A percentile compares a stretch with the other conserved stretches of the same genome.
phyloP scores from a whole-genome alignment of 148 eudicot species.

The Cornus suecica region DNA sequence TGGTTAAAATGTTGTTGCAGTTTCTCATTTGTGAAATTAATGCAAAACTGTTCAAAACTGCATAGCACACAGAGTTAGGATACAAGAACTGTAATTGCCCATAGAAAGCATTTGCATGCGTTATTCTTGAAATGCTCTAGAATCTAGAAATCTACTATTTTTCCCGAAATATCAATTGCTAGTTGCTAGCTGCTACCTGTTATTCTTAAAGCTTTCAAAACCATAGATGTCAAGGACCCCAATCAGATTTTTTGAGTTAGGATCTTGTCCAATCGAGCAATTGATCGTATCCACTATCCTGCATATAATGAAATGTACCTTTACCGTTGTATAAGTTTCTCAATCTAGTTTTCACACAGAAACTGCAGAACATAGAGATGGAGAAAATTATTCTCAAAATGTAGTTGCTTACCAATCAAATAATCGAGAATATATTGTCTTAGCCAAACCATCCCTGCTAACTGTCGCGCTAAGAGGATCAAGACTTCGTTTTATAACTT shows the following conservation, averaged over 20 bases:
- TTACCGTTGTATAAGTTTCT: slow-evolving; percentile 6
- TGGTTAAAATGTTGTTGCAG: slow-evolving; percentile 98
- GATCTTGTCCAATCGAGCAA: slow-evolving; percentile 93
- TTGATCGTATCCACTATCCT: slow-evolving; percentile 98
- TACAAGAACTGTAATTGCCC: slow-evolving; percentile 12
- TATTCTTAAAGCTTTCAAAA: slow-evolving; percentile 96
- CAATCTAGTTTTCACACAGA: neutral
- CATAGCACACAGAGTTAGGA: slow-evolving; percentile 26
- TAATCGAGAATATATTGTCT: slow-evolving; percentile 82
- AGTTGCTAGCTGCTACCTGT: slow-evolving; percentile 50
- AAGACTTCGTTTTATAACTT: slow-evolving; percentile 87
- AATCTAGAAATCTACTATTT: neutral
- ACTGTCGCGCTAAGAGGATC: slow-evolving; percentile 93
- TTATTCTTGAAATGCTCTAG: neutral
- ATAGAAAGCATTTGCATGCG: neutral
- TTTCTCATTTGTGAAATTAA: slow-evolving; percentile 96
- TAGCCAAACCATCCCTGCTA: slow-evolving; percentile 98
- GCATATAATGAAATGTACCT: slow-evolving; percentile 23
- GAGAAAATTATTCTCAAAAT: neutral
- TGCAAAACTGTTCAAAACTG: slow-evolving; percentile 99
- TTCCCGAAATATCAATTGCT: neutral
- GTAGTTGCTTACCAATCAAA: slow-evolving; percentile 76
- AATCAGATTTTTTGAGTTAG: slow-evolving; percentile 71
- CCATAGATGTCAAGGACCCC: slow-evolving; percentile 99
- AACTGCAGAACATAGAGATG: neutral